Conservation (phyloP, 495 filamentous ascomycete genomes). For the Pyrenopolyporus hunteri region DNA sequence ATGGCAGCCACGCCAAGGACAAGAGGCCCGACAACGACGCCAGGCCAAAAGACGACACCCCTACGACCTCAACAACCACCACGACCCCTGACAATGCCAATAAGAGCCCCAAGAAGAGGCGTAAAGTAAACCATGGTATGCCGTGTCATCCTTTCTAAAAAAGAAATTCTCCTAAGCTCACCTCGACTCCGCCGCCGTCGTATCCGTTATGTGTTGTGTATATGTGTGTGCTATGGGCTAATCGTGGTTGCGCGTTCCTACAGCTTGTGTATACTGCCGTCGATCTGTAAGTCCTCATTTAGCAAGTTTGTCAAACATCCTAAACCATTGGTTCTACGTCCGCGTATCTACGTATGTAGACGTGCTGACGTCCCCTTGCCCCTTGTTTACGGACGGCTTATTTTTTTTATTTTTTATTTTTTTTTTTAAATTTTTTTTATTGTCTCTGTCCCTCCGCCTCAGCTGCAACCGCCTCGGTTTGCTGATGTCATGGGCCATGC, state of each 20-base stretch:
- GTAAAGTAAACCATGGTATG: conserved; percentile 99
- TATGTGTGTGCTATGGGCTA: conserved; percentile 45
- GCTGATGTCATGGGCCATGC: conserved; percentile 30
- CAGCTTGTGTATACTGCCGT: conserved; percentile 99
- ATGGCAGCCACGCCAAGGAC: conserved; percentile 57
- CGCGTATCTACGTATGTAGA: conserved; percentile 38
- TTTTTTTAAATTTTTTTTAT: background rate
- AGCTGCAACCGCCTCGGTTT: conserved; percentile 14
- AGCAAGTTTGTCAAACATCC: conserved; percentile 36
- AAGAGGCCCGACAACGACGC: conserved; percentile 54
- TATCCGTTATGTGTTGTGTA: no score
- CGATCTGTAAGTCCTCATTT: conserved; percentile 83
- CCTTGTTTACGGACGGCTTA: conserved; percentile 25
- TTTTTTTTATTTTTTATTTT: conserved; percentile 6
- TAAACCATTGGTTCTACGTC: conserved; percentile 46
- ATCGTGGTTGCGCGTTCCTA: conserved; percentile 55
- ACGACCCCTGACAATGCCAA: conserved; percentile 50
- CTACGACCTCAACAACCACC: conserved; percentile 47
- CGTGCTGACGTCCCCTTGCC: conserved; percentile 25
- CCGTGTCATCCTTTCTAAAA: conserved; percentile 35
- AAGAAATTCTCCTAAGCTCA: conserved; percentile 41
- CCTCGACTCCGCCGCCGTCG: conserved; percentile 39
- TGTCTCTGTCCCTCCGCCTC: no score
- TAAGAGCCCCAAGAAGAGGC: conserved; percentile 87
- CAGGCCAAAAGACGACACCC: conserved; percentile 51